These are phyloP conservation scores for Starmerella potacharoeniae DNA, from an alignment of 805 yeast genomes.

Conservation along the genomic window DNA sequence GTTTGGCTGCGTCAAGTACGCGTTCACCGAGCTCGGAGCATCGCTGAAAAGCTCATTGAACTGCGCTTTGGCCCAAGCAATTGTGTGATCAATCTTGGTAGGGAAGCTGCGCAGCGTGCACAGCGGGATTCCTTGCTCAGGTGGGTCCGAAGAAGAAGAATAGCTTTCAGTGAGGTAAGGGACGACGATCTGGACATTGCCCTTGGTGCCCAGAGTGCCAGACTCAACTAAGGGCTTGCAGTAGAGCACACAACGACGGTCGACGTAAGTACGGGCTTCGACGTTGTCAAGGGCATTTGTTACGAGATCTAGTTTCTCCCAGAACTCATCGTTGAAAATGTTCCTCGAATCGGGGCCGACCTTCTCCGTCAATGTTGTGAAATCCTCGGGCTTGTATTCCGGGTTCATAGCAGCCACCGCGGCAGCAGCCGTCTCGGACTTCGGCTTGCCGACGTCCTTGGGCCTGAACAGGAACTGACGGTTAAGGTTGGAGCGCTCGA, in stretches of 20 bases:
- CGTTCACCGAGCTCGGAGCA: conserved; percentile 84
- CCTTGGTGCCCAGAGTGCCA: conserved; percentile 97
- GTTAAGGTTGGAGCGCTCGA: conserved; percentile 90
- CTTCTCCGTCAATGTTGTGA: conserved; percentile 67
- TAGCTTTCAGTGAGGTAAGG: conserved; percentile 92
- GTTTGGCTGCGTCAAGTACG: conserved; percentile 82
- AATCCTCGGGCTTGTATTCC: conserved; percentile 55
- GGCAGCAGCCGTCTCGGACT: conserved; percentile 78
- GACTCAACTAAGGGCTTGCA: conserved; percentile 85
- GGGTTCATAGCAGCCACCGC: conserved; percentile 85
- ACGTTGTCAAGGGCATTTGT: conserved; percentile 96
- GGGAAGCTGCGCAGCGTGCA: conserved; percentile 98
- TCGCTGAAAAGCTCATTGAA: conserved; percentile 88
- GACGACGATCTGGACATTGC: conserved; percentile 92
- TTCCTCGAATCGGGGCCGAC: conserved; percentile 90
- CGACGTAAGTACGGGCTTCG: conserved; percentile 96
- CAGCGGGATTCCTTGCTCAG: conserved; percentile 92
- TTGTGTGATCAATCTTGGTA: conserved; percentile 94
- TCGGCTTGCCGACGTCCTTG: conserved; percentile 82
- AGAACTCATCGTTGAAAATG: conserved; percentile 72
- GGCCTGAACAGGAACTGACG: conserved; percentile 94
- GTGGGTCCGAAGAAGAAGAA: conserved; percentile 95
- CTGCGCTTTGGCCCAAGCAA: conserved; percentile 96
- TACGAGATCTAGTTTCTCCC: conserved; percentile 76
- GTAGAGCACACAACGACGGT: conserved; percentile 89